phyloP scores from a whole-genome alignment of 129 eudicot genomes.

The Saussurea involucrata region DNA sequence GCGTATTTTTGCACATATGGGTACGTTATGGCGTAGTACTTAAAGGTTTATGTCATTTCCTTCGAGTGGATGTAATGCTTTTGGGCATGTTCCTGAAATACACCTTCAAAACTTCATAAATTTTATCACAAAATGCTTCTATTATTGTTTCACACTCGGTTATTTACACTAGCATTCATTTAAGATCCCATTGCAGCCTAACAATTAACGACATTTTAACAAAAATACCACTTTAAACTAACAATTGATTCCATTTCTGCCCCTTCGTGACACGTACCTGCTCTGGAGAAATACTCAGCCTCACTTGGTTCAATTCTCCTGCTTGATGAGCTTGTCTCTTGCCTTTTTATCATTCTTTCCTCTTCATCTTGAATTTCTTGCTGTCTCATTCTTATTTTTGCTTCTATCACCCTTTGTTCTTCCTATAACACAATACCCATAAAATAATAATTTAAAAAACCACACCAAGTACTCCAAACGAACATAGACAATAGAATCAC shows the following conservation, averaged over 20 bases:
- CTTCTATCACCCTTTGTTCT: constrained; percentile 98
- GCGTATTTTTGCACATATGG: background rate
- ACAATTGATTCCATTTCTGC: background rate
- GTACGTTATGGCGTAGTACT: background rate
- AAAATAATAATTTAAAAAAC: background rate
- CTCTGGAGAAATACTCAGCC: constrained; percentile 46
- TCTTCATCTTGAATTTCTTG: constrained; percentile 85
- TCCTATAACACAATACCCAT: constrained; percentile 41
- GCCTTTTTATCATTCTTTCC: constrained; percentile 50
- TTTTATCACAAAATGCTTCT: no score
- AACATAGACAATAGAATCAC: background rate
- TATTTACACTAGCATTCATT: background rate
- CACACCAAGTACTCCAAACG: background rate
- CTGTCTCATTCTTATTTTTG: constrained; percentile 96
- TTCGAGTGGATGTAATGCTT: background rate
- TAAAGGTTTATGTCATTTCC: background rate
- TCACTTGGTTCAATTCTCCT: constrained; percentile 34
- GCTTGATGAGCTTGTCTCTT: constrained; percentile 45
- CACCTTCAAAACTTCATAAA: no score
- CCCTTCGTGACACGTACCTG: constrained; percentile 35
- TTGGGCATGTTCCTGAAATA: no score
- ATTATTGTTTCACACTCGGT: no score
- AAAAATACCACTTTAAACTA: background rate
- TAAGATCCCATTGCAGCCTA: background rate
- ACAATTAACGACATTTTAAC: background rate